These are phyloP conservation scores for Physcia stellaris DNA, from an alignment of 495 filamentous ascomycete genomes.

Conservation along the genomic window DNA sequence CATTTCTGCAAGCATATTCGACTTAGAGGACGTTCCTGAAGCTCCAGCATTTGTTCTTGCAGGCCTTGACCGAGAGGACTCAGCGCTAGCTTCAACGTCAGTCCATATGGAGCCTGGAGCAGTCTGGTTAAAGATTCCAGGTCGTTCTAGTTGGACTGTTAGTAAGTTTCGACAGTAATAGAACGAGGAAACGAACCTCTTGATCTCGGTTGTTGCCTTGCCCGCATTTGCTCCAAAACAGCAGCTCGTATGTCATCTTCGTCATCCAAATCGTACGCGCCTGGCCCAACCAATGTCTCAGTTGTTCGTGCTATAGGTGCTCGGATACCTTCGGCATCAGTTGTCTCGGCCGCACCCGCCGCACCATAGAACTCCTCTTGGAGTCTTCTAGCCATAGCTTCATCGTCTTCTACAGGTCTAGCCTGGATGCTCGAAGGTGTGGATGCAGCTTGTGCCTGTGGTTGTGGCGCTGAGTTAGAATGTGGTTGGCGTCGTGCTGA, in stretches of 20 bases:
- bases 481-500: slow-evolving; percentile 1
- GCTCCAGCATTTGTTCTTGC: slow-evolving; percentile 57
- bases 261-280: slow-evolving; percentile 35
- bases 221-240: slow-evolving; percentile 51
- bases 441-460: slow-evolving; percentile 9
- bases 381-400: slow-evolving; percentile 76
- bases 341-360: slow-evolving; percentile 23
- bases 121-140: slow-evolving; percentile 82
- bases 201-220: slow-evolving; percentile 32
- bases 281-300: slow-evolving; percentile 77
- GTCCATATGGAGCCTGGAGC: slow-evolving; percentile 57
- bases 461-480: slow-evolving; percentile 3
- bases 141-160: slow-evolving; percentile 28
- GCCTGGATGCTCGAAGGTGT: slow-evolving; percentile 8
- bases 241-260: slow-evolving; percentile 47
- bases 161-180: slow-evolving; percentile 3
- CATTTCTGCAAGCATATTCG: slow-evolving; percentile 68
- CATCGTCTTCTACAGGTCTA: slow-evolving; percentile 57
- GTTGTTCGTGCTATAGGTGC: slow-evolving; percentile 86
- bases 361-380: slow-evolving; percentile 81
- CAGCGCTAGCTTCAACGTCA: slow-evolving; percentile 29
- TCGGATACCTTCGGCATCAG: slow-evolving; percentile 53
- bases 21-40: slow-evolving; percentile 55
- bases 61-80: slow-evolving; percentile 34
- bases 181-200: slow-evolving; percentile 20